A percentile compares a stretch with the other conserved stretches of the same genome.
Conservation (phyloP, 768 basidiomycete species). For the Termitomyces sp. region DNA sequence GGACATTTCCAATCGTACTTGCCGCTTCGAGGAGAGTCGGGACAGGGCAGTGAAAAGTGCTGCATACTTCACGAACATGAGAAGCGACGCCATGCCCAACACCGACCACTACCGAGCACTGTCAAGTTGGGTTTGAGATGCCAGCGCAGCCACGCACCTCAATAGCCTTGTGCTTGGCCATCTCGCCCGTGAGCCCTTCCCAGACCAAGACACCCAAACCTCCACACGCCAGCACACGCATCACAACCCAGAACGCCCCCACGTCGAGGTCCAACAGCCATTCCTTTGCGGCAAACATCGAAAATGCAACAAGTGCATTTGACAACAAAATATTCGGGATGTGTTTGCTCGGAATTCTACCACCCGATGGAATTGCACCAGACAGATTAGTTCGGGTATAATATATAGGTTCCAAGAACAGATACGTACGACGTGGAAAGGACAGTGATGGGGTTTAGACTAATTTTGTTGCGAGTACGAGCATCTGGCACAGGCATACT, state of each 20-base stretch:
- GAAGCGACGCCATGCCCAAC: constrained; percentile 57
- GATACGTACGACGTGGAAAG: constrained; percentile 46
- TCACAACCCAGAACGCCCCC: constrained; percentile 71
- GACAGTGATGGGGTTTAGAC: constrained; percentile 50
- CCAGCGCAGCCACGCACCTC: constrained; percentile 40
- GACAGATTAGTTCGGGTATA: constrained; percentile 9
- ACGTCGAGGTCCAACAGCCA: constrained; percentile 61
- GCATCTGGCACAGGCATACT: constrained; percentile 64
- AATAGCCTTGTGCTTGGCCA: constrained; percentile 46
- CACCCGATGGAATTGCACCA: not conserved
- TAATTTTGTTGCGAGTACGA: constrained; percentile 59
- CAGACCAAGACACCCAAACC: constrained; percentile 59
- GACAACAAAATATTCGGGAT: constrained; percentile 53
- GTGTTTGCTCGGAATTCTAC: constrained; percentile 46
- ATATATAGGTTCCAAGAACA: not conserved
- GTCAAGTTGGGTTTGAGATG: constrained; percentile 1
- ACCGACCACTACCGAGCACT: constrained; percentile 54
- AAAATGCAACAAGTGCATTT: constrained; percentile 57
- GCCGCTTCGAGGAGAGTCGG: constrained; percentile 65
- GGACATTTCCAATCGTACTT: constrained; percentile 15
- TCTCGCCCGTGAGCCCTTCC: constrained; percentile 50
- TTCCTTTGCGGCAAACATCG: constrained; percentile 60
- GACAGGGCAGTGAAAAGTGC: constrained; percentile 65
- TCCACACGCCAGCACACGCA: constrained; percentile 68
- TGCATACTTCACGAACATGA: constrained; percentile 64